phyloP scores from a whole-genome alignment of 805 yeast species.

The Kodamaea lidongshanica region DNA sequence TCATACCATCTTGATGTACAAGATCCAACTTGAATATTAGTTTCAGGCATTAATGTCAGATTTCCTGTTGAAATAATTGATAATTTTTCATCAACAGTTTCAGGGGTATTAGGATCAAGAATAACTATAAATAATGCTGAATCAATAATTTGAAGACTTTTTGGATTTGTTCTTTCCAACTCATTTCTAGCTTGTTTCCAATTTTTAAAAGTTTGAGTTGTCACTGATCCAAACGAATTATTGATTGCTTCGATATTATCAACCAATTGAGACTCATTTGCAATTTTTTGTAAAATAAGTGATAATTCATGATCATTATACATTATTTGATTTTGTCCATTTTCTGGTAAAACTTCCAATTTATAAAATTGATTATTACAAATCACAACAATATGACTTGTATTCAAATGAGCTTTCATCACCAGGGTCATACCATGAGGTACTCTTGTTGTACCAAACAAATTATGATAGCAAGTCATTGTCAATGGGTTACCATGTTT shows the following conservation, averaged over 20 bases:
- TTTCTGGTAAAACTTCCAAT: constrained; percentile 42
- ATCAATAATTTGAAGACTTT: constrained; percentile 36
- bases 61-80: constrained; percentile 49
- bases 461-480: constrained; percentile 60
- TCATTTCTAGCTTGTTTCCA: constrained; percentile 46
- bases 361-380: constrained; percentile 46
- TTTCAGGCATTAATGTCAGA: constrained; percentile 32
- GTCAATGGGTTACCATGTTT: constrained; percentile 47
- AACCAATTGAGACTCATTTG: constrained; percentile 29
- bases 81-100: constrained; percentile 43
- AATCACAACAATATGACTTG: constrained; percentile 46
- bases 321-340: constrained; percentile 38
- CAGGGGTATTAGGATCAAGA: constrained; percentile 43
- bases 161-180: constrained; percentile 33
- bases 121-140: constrained; percentile 47
- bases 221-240: constrained; percentile 47
- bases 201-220: constrained; percentile 45
- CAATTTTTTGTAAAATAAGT: constrained; percentile 36
- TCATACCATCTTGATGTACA: constrained; percentile 59
- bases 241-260: constrained; percentile 36
- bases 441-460: constrained; percentile 64
- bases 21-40: constrained; percentile 49
- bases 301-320: constrained; percentile 49
- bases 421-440: constrained; percentile 22
- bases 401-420: constrained; percentile 15